Conservation (phyloP, 2,329 filamentous ascomycete species). For the Lojkania enalia region DNA sequence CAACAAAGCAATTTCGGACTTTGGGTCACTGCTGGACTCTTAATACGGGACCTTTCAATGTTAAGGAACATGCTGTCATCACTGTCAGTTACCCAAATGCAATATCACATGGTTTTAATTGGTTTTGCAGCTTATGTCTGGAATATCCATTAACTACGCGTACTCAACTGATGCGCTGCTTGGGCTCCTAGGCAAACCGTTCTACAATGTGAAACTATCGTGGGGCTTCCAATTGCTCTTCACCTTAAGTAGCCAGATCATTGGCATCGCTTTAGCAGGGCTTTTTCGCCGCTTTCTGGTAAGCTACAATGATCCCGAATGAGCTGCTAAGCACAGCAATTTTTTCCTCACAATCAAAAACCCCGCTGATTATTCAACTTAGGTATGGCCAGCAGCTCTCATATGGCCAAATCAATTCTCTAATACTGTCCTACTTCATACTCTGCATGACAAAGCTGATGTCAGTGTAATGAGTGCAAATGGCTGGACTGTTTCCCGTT, state of each 20-base stretch:
- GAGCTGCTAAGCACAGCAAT: too few species aligned
- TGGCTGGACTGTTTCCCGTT: constrained; percentile 69
- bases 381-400: constrained; percentile 66
- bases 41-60: constrained; percentile 71
- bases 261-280: constrained; percentile 41
- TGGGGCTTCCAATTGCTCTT: constrained; percentile 67
- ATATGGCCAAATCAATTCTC: constrained; percentile 74
- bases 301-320: constrained; percentile 5
- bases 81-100: constrained; percentile 21
- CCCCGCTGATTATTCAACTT: too few species aligned
- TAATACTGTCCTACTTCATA: constrained; percentile 68
- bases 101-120: not conserved
- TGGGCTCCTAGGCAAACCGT: constrained; percentile 56
- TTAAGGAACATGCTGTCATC: constrained; percentile 71
- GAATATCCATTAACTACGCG: constrained; percentile 64
- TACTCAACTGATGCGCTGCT: constrained; percentile 76
- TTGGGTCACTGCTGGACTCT: constrained; percentile 60
- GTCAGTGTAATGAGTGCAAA: constrained; percentile 59
- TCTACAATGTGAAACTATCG: constrained; percentile 72
- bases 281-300: constrained; percentile 30
- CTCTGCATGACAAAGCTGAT: constrained; percentile 68
- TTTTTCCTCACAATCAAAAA: too few species aligned
- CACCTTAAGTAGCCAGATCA: constrained; percentile 68
- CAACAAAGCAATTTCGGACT: constrained; percentile 53
- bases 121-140: constrained; percentile 52